Evolutionary conservation across 2,329 filamentous ascomycete species (phyloP).

Genomic region (Didymella pinodella): DNA sequence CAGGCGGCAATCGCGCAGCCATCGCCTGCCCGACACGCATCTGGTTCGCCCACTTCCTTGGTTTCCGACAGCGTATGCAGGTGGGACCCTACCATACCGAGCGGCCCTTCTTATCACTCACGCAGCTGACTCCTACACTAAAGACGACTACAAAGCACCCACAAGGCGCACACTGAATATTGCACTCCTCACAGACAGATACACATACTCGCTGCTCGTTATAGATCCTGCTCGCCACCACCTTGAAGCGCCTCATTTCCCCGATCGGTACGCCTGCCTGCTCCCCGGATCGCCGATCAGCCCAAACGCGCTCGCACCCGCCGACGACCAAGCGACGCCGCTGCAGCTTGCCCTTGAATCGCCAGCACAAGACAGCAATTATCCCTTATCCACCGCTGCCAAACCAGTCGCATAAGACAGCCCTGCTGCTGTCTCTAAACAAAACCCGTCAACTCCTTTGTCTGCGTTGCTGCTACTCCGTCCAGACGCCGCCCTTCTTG

Average conservation of each 20-base stretch:
- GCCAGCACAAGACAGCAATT: constrained; percentile 29
- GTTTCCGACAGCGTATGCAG: constrained; percentile 17
- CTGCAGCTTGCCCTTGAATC: constrained; percentile 42
- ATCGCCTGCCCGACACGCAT: constrained; percentile 21
- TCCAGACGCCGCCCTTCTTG: constrained; percentile 37
- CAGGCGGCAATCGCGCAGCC: constrained; percentile 11
- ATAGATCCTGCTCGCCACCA: constrained; percentile 13
- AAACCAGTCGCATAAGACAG: constrained; percentile 30
- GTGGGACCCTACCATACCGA: constrained; percentile 14
- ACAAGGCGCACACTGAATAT: constrained; percentile 24
- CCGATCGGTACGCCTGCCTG: constrained; percentile 13
- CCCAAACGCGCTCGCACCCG: constrained; percentile 22
- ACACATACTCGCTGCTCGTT: constrained; percentile 12
- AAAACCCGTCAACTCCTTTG: constrained; percentile 6
- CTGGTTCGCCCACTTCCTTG: constrained; percentile 19
- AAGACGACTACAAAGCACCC: constrained; percentile 18
- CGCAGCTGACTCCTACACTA: constrained; percentile 20
- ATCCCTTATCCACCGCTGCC: constrained; percentile 26
- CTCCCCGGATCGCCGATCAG: constrained; percentile 39
- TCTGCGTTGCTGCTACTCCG: constrained; percentile 27
- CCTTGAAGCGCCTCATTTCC: constrained; percentile 19
- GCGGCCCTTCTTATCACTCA: constrained; percentile 23
- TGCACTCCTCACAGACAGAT: constrained; percentile 3
- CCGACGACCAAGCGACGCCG: constrained; percentile 21
- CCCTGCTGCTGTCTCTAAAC: constrained; percentile 31